Evolutionary conservation across 257 asterid genomes (phyloP), one percentile per base, ranked within the genome.

Genomic region (Henckelia pumila): DNA sequence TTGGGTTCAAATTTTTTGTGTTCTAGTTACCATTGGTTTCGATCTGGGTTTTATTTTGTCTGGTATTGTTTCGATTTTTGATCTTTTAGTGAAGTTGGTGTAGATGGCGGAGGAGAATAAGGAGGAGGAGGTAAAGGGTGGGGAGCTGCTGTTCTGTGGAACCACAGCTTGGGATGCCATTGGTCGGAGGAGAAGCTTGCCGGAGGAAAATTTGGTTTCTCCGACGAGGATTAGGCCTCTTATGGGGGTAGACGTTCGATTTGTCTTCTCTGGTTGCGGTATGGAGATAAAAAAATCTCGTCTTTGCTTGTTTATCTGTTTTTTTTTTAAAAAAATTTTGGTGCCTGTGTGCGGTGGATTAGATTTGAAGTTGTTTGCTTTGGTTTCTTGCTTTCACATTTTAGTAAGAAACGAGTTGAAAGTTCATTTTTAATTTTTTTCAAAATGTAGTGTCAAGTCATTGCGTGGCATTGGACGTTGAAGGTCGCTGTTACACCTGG

Each of bases 401-500:
- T 55, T 33, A n/a, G 61, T 62, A 68, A 59, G 25, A 24, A 21
- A 55, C 16, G 63, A 64, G 40, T 40, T 44, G 21, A 57, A 11
- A 8, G 56, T 21, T 75, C 52, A 68, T 73, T 56, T n/a, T 70
- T 63, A 49, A 21, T 61, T 61, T 62, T 6, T 69, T 8, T 61
- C 20, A 47, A 64, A 72, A 59, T 85, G 88, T 64, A 94, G 99
- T 78, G 61, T 88, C 99, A 65, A 80, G 89, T 78, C 99, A 94
- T 74, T 94, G 97, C 67, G 88, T 91, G 83, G 97, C 99, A 8
- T 63, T 94, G 88, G 99, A 91, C 76, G 86, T 79, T 16, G 86
- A 91, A 56, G 99, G 99, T 10, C 95, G 96, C 49, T 88, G 99
- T 79, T 94, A 91, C 70, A 91, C 99, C 7, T 88, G 99, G 99